Evolutionary conservation across 768 basidiomycete species (phyloP).

Genomic region (Ramaria sp.): DNA sequence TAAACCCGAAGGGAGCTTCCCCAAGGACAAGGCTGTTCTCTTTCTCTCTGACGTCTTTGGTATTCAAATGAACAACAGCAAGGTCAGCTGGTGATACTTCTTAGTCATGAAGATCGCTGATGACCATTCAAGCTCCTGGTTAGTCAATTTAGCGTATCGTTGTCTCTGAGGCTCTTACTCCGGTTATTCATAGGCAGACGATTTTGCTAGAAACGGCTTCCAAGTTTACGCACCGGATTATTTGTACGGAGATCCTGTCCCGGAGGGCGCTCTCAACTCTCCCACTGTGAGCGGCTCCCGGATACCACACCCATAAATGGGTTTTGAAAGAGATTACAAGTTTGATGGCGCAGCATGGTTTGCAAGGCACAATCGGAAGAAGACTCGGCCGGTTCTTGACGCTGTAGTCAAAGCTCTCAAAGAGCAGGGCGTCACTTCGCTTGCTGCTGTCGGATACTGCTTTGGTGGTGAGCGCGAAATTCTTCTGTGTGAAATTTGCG

Average conservation of each 20-base stretch:
- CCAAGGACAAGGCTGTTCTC: slow-evolving; percentile 46
- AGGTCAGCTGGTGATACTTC: slow-evolving; percentile 19
- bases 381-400: slow-evolving; percentile 41
- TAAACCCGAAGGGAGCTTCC: slow-evolving; percentile 37
- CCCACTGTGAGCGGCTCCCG: neutral
- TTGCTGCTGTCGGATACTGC: slow-evolving; percentile 62
- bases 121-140: neutral
- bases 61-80: slow-evolving; percentile 32
- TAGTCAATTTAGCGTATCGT: neutral
- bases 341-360: slow-evolving; percentile 38
- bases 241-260: slow-evolving; percentile 25
- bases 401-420: slow-evolving; percentile 48
- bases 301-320: neutral
- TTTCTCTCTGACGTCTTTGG: slow-evolving; percentile 47
- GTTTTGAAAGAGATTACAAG: slow-evolving; percentile 7
- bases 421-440: slow-evolving; percentile 42
- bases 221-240: slow-evolving; percentile 26
- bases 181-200: slow-evolving; percentile 27
- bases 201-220: slow-evolving; percentile 32
- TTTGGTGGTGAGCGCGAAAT: slow-evolving; percentile 38
- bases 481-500: neutral
- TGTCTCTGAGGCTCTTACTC: neutral
- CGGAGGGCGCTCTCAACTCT: slow-evolving; percentile 15
- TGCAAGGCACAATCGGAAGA: slow-evolving; percentile 25
- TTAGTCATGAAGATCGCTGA: neutral